phyloP scores from a whole-genome alignment of 2,329 filamentous ascomycete species.

The Zymoseptoria pseudotritici region DNA sequence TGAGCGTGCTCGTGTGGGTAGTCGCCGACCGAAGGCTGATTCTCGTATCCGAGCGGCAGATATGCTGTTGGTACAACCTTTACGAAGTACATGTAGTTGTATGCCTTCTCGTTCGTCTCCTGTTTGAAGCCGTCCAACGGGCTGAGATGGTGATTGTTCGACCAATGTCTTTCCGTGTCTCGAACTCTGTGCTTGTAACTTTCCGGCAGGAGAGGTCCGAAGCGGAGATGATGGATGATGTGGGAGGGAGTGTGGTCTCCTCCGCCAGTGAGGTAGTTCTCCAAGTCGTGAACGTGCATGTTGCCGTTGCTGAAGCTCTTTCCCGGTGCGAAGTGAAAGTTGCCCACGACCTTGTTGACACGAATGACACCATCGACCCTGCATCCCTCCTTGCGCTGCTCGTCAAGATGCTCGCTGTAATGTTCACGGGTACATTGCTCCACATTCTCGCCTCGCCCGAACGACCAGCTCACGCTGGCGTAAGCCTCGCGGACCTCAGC shows the following conservation, averaged over 20 bases:
- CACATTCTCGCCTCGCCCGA: constrained; percentile 82
- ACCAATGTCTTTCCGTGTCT: constrained; percentile 57
- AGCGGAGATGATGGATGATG: constrained; percentile 78
- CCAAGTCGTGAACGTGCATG: constrained; percentile 94
- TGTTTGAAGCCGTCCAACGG: constrained; percentile 78
- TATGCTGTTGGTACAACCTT: constrained; percentile 97
- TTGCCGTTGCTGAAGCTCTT: constrained; percentile 94
- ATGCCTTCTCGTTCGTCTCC: constrained; percentile 70
- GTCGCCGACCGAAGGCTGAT: constrained; percentile 38
- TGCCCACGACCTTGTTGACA: constrained; percentile 97
- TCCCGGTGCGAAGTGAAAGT: constrained; percentile 96
- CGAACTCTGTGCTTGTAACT: constrained; percentile 59
- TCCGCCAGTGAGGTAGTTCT: constrained; percentile 80
- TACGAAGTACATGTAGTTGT: constrained; percentile 98
- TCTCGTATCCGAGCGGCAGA: constrained; percentile 82
- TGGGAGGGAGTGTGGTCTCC: constrained; percentile 81
- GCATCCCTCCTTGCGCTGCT: constrained; percentile 85
- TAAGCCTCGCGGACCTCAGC: constrained; percentile 96
- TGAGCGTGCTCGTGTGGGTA: constrained; percentile 45
- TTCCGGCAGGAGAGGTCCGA: constrained; percentile 84
- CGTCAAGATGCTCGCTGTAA: constrained; percentile 80
- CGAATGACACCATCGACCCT: constrained; percentile 85
- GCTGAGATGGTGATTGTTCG: constrained; percentile 76
- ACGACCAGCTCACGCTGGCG: constrained; percentile 82
- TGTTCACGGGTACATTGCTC: constrained; percentile 95